Base-by-base conservation (phyloP, 2,329 filamentous ascomycete species). In the Emmonsia crescens region DNA sequence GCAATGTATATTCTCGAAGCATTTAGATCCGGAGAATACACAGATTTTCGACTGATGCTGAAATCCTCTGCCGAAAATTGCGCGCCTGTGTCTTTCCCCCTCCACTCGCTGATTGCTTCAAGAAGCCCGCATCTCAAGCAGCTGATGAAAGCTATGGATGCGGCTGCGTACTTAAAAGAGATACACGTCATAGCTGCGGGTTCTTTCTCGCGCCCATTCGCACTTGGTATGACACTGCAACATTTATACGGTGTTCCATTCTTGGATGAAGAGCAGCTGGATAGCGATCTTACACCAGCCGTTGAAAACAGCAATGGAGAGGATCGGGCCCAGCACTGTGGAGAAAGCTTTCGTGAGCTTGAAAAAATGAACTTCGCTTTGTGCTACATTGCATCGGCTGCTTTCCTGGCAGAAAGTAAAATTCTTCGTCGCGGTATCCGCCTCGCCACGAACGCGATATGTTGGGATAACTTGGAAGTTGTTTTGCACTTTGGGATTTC, bases 401-500 rank as follows among this genome's bases (percentile, higher is more conserved):
- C 69, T 0, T 75, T 74, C 59, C 64, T 75, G 21, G 64, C 65
- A 6, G 56, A 68, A 6, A 58, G 51, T 4, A 62, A 62, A 1
- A 64, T 74, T 49, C 63, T 68, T n/a, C 60, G 69, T 10, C 62
- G 65, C 0, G 73, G 70, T 0, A 64, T 73, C 36, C 57, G 65
- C 1, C 59, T 75, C 36, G 68, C 66, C 6, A 44, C 68, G 3
- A 61, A 62, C 0, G 54, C 66, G 3, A 64, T 74, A 3, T 61
- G 65, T 48, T 74, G 71, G 72, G 63, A 67, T 9, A 74, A 66
- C 14, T 59, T 73, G 38, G 71, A 74, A 57, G 57, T 65, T 3
- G 59, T 71, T 6, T 60, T 74, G 3, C 64, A 64, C n/a, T 74
- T 72, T 38, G 70, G 69, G 1, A 61, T 72, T 29, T 60, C 57